Conservation (phyloP, 306 rosid species). For the Rosa rugosa region DNA sequence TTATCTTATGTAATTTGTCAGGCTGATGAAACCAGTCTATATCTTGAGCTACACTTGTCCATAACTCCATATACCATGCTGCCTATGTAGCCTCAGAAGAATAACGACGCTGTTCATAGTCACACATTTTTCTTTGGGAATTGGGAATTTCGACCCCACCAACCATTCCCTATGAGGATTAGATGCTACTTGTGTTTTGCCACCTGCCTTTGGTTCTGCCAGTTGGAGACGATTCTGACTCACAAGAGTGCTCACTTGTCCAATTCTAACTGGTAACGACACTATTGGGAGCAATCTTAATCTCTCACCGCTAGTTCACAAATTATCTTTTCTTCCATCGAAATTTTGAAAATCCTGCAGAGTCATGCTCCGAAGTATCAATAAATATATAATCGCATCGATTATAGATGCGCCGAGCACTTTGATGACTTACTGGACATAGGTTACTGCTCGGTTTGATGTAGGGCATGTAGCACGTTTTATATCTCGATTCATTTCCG, state of each 20-base stretch:
- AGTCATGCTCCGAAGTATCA: too few relatives aligned
- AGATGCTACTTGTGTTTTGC: conserved; percentile 21
- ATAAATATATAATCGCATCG: too few relatives aligned
- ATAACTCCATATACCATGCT: neutral
- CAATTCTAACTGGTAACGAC: neutral
- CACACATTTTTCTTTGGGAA: neutral
- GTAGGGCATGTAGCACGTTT: too few relatives aligned
- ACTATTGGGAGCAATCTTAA: neutral
- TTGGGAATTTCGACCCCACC: conserved; percentile 6
- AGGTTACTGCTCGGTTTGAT: too few relatives aligned
- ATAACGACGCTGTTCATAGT: neutral
- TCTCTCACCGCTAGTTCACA: neutral
- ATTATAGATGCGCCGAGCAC: too few relatives aligned
- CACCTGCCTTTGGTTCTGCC: conserved; percentile 24
- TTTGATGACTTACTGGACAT: too few relatives aligned
- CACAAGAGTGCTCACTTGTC: neutral
- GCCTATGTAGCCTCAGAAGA: neutral
- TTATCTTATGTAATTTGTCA: neutral
- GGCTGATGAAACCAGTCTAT: neutral
- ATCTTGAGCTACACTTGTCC: conserved; percentile 24
- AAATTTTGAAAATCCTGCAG: too few relatives aligned
- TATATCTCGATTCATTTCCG: too few relatives aligned
- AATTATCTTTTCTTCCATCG: neutral
- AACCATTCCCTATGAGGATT: conserved; percentile 12
- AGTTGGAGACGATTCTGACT: conserved; percentile 18